A percentile compares a stretch with the other conserved stretches of the same genome.
Conservation (phyloP, 208 protist genomes). For the Zelonia costaricensis region DNA sequence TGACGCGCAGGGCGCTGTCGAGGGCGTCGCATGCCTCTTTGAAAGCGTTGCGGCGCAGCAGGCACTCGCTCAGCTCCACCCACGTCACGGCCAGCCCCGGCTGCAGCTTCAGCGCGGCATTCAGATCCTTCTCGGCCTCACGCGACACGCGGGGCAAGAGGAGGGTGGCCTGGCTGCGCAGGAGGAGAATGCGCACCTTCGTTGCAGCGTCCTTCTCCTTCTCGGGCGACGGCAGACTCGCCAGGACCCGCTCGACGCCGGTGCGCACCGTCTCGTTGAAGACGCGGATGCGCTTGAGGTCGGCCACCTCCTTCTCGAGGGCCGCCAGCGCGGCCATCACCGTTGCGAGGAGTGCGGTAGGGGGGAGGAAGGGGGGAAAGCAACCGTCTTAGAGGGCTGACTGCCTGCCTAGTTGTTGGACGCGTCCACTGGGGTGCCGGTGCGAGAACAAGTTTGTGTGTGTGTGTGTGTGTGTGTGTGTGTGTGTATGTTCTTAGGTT, state of each 20-base stretch:
- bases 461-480: background rate
- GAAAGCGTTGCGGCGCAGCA: slow-evolving; percentile 70
- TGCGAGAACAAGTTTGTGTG: background rate
- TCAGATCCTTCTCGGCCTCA: slow-evolving; percentile 76
- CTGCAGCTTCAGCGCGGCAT: slow-evolving; percentile 71
- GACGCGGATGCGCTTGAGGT: slow-evolving; percentile 56
- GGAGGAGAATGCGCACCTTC: slow-evolving; percentile 66
- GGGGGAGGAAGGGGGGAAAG: background rate
- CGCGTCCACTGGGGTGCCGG: background rate
- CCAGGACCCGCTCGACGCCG: slow-evolving; percentile 55
- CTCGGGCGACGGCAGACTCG: slow-evolving; percentile 45
- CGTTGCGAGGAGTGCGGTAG: background rate
- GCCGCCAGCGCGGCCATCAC: slow-evolving; percentile 35
- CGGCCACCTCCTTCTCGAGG: slow-evolving; percentile 57
- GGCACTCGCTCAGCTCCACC: slow-evolving; percentile 79
- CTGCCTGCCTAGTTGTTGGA: background rate
- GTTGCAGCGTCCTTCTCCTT: slow-evolving; percentile 38
- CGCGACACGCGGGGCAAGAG: slow-evolving; percentile 74
- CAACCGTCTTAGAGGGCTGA: no score
- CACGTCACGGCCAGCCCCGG: slow-evolving; percentile 53
- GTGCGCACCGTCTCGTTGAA: slow-evolving; percentile 52
- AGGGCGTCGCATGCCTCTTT: slow-evolving; percentile 79
- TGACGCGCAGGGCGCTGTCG: slow-evolving; percentile 60
- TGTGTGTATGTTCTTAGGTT: background rate
- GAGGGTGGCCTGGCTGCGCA: slow-evolving; percentile 57